Evolutionary conservation across 768 basidiomycete species (phyloP).

Genomic region (Basidioascus undulatus): DNA sequence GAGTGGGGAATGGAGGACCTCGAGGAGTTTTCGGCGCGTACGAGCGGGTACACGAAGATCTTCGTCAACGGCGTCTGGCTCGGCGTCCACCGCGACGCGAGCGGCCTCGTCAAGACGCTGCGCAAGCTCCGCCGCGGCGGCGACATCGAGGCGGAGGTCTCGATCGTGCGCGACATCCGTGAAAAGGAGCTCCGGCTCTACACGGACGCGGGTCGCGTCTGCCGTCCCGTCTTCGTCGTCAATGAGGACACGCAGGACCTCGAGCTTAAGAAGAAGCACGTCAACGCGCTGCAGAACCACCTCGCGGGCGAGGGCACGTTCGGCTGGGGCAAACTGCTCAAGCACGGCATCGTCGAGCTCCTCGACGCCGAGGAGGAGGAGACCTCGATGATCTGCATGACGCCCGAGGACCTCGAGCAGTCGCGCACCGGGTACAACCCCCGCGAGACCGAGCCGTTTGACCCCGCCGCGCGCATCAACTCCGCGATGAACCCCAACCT

Average conservation of each 20-base stretch:
- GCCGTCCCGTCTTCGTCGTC: constrained; percentile 90
- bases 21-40: constrained; percentile 59
- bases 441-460: constrained; percentile 46
- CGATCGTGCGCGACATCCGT: constrained; percentile 89
- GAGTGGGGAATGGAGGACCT: constrained; percentile 93
- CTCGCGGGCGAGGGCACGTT: constrained; percentile 18
- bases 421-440: constrained; percentile 43
- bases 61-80: constrained; percentile 99
- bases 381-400: constrained; percentile 99
- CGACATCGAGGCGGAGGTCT: constrained; percentile 86
- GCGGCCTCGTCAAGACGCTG: constrained; percentile 74
- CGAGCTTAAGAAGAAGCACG: constrained; percentile 56
- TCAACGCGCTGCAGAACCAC: constrained; percentile 34
- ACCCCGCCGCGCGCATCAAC: constrained; percentile 72
- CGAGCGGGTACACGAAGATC: constrained; percentile 42
- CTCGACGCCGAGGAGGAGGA: constrained; percentile 98
- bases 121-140: constrained; percentile 78
- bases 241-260: constrained; percentile 45
- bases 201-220: constrained; percentile 90
- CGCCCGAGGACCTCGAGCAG: constrained; percentile 76
- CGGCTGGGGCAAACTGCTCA: constrained; percentile 66
- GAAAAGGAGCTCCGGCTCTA: constrained; percentile 83
- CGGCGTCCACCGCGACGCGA: constrained; percentile 88
- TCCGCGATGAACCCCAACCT: constrained; percentile 38
- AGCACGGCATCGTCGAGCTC: constrained; percentile 71